Conservation (phyloP, 495 filamentous ascomycete genomes). For the Penicillium daleae region DNA sequence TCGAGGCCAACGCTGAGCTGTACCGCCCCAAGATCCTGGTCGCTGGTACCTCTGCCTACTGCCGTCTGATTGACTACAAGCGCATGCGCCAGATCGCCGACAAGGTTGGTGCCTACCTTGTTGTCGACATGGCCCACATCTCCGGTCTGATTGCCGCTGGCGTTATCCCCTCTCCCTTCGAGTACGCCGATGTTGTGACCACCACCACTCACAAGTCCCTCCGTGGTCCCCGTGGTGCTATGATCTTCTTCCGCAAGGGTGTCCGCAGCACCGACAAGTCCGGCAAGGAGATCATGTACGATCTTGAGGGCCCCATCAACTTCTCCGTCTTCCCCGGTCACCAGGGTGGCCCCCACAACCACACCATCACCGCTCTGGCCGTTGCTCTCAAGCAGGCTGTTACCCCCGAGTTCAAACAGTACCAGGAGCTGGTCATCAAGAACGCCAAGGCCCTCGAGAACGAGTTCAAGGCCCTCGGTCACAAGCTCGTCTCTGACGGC, state of each 20-base stretch:
- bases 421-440: conserved; percentile 89
- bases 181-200: conserved; percentile 93
- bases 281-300: conserved; percentile 88
- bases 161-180: conserved; percentile 94
- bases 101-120: conserved; percentile 89
- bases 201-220: conserved; percentile 99
- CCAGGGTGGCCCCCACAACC: conserved; percentile 99
- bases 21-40: conserved; percentile 96
- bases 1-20: conserved; percentile 89
- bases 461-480: conserved; percentile 71
- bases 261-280: conserved; percentile 88
- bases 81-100: conserved; percentile 97
- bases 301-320: conserved; percentile 96
- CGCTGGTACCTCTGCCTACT: conserved; percentile 98
- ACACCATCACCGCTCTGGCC: conserved; percentile 98
- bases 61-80: conserved; percentile 94
- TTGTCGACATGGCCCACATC: conserved; percentile 99
- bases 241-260: conserved; percentile 99
- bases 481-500: conserved; percentile 93
- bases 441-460: conserved; percentile 87
- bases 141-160: conserved; percentile 92
- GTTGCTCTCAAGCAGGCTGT: conserved; percentile 96
- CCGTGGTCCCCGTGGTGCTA: conserved; percentile 95
- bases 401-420: conserved; percentile 91
- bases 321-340: conserved; percentile 99